Evolutionary conservation across 352 stramenopile genomes (phyloP).

Genomic region (Blastocystis sp.): DNA sequence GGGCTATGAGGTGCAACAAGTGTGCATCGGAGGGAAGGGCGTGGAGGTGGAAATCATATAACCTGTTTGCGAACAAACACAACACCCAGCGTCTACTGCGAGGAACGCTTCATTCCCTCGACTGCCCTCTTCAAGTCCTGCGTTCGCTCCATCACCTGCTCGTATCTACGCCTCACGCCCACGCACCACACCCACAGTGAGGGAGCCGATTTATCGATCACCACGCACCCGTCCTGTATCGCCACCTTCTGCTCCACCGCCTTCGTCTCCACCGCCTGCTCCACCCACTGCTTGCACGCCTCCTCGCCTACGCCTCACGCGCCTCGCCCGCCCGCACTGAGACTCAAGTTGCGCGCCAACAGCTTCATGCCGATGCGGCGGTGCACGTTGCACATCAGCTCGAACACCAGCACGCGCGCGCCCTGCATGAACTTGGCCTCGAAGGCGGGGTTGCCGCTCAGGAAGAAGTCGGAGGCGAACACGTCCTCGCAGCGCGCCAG

Average conservation of each 20-base stretch:
- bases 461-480: constrained; percentile 27
- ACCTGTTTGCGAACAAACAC: too few species aligned
- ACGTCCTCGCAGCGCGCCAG: constrained; percentile 1
- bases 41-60: too few species aligned
- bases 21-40: too few species aligned
- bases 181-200: background rate
- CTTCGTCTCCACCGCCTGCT: background rate
- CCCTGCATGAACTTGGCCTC: background rate
- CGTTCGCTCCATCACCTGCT: constrained; percentile 18
- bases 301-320: background rate
- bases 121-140: too few species aligned
- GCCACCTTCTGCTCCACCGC: background rate
- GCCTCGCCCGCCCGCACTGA: background rate
- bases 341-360: background rate
- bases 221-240: background rate
- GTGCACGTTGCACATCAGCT: constrained; percentile 9
- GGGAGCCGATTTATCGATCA: background rate
- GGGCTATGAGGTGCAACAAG: too few species aligned
- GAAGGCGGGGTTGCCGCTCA: background rate
- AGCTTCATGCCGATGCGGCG: background rate
- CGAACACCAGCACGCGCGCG: background rate
- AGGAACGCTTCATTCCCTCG: too few species aligned
- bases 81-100: too few species aligned
- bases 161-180: background rate
- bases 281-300: constrained; percentile 11